A percentile compares a stretch with the other conserved stretches of the same genome.
Conservation (phyloP, 2,329 filamentous ascomycete species). For the Exophiala dermatitidis region DNA sequence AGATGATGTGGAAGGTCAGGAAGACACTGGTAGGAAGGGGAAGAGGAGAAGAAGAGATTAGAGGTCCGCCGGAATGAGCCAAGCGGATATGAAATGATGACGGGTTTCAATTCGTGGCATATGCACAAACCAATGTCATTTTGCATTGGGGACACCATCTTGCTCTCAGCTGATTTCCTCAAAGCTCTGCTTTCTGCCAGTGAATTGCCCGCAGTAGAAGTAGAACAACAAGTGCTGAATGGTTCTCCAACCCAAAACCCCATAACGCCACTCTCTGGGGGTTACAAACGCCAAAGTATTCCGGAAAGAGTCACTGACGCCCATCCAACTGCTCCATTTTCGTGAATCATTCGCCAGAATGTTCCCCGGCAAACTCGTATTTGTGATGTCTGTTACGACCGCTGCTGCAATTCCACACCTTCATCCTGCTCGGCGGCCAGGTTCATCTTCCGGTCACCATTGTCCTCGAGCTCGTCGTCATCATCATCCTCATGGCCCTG, state of each 20-base stretch:
- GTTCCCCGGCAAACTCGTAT: too few relatives aligned
- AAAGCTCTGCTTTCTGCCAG: too few relatives aligned
- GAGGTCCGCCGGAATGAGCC: conserved; percentile 9
- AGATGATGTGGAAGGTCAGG: conserved; percentile 45
- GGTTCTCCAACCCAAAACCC: too few relatives aligned
- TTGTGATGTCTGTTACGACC: too few relatives aligned
- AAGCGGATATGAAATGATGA: background rate
- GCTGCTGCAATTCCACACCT: background rate
- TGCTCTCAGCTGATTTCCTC: too few relatives aligned
- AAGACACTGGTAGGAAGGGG: conserved; percentile 24
- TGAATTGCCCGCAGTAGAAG: too few relatives aligned
- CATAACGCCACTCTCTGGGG: too few relatives aligned
- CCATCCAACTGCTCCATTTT: too few relatives aligned
- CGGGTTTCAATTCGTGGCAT: background rate
- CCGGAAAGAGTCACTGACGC: too few relatives aligned
- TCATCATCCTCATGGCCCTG: conserved; percentile 17
- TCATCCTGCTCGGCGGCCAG: background rate
- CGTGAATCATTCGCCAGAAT: background rate
- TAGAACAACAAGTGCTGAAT: too few relatives aligned
- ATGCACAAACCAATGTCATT: background rate
- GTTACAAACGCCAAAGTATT: too few relatives aligned
- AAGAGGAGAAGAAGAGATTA: conserved; percentile 23
- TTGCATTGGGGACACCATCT: too few relatives aligned
- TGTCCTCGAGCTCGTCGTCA: conserved; percentile 9
- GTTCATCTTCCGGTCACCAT: conserved; percentile 6